Evolutionary conservation across 2,329 filamentous ascomycete genomes (phyloP), one percentile per base, ranked within the genome.

Genomic region (Fusarium sp.): DNA sequence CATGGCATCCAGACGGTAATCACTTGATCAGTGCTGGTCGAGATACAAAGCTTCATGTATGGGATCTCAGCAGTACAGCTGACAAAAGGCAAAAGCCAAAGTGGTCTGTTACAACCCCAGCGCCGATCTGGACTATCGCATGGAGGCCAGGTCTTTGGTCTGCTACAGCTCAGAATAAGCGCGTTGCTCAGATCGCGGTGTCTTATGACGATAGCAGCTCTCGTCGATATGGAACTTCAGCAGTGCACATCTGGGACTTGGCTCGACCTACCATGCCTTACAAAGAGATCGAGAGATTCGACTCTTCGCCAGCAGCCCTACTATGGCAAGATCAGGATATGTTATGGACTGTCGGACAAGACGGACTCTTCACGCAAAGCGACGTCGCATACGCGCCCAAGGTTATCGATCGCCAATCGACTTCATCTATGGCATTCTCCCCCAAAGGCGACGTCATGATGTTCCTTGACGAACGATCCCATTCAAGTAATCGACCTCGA

Each of bases 1-100:
- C 87, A 5, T 92, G 90, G 90, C 90, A 92, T 70, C 87, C 88
- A 0, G 90, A 92, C 74, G 90, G 90, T 16, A 83, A 86, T n/a
- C 88, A 92, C 71, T 79, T 91, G 13, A 83, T 90, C 51, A 91
- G 88, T 67, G 88, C 86, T 7, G 89, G 89, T 9, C 81, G 85
- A 69, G 90, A 92, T 74, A 85, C 84, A 63, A 86, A 85, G 56
- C 86, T 89, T 41, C 84, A 90, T 71, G 86, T 91, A 8, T 92
- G 90, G 90, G 88, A 92, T 72, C 78, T 91, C 61, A 86, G 87
- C 7, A 83, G 81, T 54, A 83, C 82, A 9, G 87, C 86, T 18
- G 88, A 91, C 70, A 88, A 89, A 77, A 83, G 88, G 16, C 89
- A 91, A 75, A 91, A 90, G 77, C 83, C 90, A 0, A 88, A 88